A percentile compares a stretch with the other conserved stretches of the same genome.
phyloP scores from a whole-genome alignment of 2,329 filamentous ascomycete species.

The Hypocrella siamensis region DNA sequence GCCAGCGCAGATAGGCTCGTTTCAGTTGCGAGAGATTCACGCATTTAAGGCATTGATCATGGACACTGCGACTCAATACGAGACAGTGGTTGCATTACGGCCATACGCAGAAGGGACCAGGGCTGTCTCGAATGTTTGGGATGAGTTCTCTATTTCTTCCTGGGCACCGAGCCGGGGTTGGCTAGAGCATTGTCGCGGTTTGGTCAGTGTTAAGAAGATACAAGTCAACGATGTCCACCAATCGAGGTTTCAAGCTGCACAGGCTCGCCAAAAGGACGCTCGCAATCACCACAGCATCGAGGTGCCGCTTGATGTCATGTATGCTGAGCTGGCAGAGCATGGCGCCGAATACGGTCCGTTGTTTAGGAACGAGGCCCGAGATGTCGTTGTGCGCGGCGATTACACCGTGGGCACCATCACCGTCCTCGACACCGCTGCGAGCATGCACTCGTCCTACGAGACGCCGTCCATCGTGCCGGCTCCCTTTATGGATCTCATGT shows the following conservation, averaged over 20 bases:
- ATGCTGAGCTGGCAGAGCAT: conserved; percentile 9
- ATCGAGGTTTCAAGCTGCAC: conserved; percentile 1
- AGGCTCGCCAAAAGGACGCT: conserved; percentile 4
- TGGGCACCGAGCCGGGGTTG: conserved; percentile 35
- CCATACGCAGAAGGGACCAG: conserved; percentile 13
- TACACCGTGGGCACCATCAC: conserved; percentile 13
- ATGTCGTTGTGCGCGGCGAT: conserved; percentile 6
- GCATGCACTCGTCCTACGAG: conserved; percentile 30
- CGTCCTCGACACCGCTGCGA: conserved; percentile 24
- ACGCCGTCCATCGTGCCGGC: conserved; percentile 27
- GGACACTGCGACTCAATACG: conserved; percentile 11
- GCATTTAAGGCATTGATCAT: conserved; percentile 11
- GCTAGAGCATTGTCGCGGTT: conserved; percentile 42
- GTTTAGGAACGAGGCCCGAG: conserved; percentile 7
- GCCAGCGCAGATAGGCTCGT: conserved; percentile 7
- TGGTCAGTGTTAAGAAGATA: conserved; percentile 21
- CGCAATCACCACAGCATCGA: neutral
- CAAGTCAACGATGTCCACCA: conserved; percentile 8
- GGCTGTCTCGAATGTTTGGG: conserved; percentile 27
- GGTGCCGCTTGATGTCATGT: conserved; percentile 9
- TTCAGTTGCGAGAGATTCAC: conserved; percentile 10
- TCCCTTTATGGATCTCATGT: conserved; percentile 26
- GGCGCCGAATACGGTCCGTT: conserved; percentile 12
- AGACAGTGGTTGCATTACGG: conserved; percentile 10
- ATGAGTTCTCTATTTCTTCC: conserved; percentile 40